A percentile compares a stretch with the other conserved stretches of the same genome.
phyloP scores from a whole-genome alignment of 2,329 filamentous ascomycete genomes.

The Juglanconis oblonga region DNA sequence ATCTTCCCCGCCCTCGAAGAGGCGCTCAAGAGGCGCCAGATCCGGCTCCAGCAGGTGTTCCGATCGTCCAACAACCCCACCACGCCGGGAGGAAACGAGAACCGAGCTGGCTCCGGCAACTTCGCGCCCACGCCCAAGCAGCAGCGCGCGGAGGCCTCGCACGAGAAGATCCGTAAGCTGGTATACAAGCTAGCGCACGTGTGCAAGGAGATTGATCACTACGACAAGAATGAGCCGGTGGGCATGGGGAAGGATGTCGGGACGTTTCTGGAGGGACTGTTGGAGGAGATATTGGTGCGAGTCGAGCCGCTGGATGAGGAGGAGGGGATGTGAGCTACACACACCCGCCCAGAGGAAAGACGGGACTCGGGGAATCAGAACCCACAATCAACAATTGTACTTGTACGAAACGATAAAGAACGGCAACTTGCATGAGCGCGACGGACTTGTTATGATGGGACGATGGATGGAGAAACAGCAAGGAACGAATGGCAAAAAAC shows the following conservation, averaged over 20 bases:
- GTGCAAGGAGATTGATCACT: slow-evolving; percentile 86
- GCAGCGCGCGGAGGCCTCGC: slow-evolving; percentile 67
- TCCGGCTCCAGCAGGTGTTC: slow-evolving; percentile 54
- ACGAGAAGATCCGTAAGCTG: slow-evolving; percentile 77
- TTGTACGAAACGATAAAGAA: too few relatives aligned
- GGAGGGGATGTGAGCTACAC: slow-evolving; percentile 32
- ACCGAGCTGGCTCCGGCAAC: slow-evolving; percentile 33
- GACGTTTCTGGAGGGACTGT: slow-evolving; percentile 83
- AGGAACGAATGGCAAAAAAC: too few relatives aligned
- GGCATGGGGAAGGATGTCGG: slow-evolving; percentile 91
- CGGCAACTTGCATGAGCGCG: too few relatives aligned
- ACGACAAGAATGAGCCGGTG: slow-evolving; percentile 81
- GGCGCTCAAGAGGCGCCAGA: slow-evolving; percentile 76
- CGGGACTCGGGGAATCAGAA: too few relatives aligned
- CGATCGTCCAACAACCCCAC: slow-evolving; percentile 22
- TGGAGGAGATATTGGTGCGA: slow-evolving; percentile 90
- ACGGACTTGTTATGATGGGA: too few relatives aligned
- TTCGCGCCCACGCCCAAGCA: slow-evolving; percentile 56
- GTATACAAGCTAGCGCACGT: slow-evolving; percentile 79
- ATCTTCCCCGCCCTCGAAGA: slow-evolving; percentile 91
- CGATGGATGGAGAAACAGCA: too few relatives aligned
- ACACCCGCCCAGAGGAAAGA: too few relatives aligned
- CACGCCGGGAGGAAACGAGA: slow-evolving; percentile 45
- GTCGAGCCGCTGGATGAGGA: slow-evolving; percentile 84
- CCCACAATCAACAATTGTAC: too few relatives aligned